A percentile compares a stretch with the other conserved stretches of the same genome.
These are phyloP conservation scores for Pichia kudriavzevii DNA, from an alignment of 1,139 yeast species.

Conservation along the genomic window DNA sequence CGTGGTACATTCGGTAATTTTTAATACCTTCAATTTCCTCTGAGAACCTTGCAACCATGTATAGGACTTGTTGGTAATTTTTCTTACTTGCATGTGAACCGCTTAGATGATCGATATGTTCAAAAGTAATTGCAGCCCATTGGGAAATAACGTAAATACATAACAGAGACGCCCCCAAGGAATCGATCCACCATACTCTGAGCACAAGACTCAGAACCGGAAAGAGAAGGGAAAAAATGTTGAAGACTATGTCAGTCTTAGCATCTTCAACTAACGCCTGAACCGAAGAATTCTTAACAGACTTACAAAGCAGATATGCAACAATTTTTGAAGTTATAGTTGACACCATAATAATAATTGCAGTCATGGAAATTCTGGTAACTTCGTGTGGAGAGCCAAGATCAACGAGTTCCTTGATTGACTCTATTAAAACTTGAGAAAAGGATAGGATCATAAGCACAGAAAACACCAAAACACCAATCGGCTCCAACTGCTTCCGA, in stretches of 20 bases:
- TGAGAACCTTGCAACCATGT: conserved; percentile 63
- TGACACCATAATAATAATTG: conserved; percentile 51
- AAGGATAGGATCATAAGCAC: conserved; percentile 66
- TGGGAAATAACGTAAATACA: conserved; percentile 56
- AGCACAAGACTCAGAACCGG: conserved; percentile 52
- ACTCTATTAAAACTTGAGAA: conserved; percentile 64
- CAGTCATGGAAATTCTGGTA: conserved; percentile 46
- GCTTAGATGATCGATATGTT: conserved; percentile 66
- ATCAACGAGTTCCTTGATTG: conserved; percentile 32
- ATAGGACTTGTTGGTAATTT: conserved; percentile 60
- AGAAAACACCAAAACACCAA: conserved; percentile 70
- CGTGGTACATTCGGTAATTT: conserved; percentile 65
- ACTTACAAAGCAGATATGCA: conserved; percentile 60
- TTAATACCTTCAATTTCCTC: conserved; percentile 60
- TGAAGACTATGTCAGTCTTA: conserved; percentile 66
- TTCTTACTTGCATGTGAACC: conserved; percentile 62
- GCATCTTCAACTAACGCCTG: conserved; percentile 83
- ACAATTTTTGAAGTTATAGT: conserved; percentile 55
- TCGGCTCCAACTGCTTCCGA: conserved; percentile 64
- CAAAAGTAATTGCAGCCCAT: conserved; percentile 57
- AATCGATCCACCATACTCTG: conserved; percentile 64
- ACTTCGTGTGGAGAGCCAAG: conserved; percentile 25
- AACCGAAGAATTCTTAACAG: conserved; percentile 59
- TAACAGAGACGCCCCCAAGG: conserved; percentile 60
- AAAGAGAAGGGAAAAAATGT: conserved; percentile 60